Evolutionary conservation across 2,329 filamentous ascomycete species (phyloP).

Genomic region (Chlorencoelia australis): DNA sequence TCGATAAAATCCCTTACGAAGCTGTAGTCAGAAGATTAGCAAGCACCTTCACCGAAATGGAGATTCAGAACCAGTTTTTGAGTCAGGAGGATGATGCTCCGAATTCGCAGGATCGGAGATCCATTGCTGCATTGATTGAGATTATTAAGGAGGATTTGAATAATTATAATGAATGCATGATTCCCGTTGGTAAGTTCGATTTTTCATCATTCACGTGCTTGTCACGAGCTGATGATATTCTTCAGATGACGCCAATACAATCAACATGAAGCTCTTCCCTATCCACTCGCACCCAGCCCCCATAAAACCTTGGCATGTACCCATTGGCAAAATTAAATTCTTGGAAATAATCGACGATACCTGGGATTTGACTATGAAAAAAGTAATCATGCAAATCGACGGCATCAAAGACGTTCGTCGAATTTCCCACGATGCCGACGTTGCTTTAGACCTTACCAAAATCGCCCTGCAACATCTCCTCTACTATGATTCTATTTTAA

Average conservation of each 20-base stretch:
- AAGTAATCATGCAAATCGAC: constrained; percentile 79
- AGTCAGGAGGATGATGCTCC: constrained; percentile 35
- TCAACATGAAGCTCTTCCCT: constrained; percentile 94
- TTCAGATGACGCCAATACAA: constrained; percentile 79
- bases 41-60: constrained; percentile 75
- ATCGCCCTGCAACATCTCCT: constrained; percentile 81
- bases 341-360: constrained; percentile 53
- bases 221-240: too few species aligned
- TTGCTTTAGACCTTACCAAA: constrained; percentile 76
- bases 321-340: constrained; percentile 62
- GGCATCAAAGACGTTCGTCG: constrained; percentile 82
- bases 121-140: constrained; percentile 76
- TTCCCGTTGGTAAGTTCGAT: constrained; percentile 65
- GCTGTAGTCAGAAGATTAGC: constrained; percentile 80
- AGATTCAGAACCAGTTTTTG: constrained; percentile 82
- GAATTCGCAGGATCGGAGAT: constrained; percentile 42
- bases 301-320: constrained; percentile 84
- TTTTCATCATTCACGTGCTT: neutral
- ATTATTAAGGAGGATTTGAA: constrained; percentile 80
- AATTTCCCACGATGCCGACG: constrained; percentile 76
- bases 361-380: constrained; percentile 67
- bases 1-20: constrained; percentile 70
- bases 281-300: constrained; percentile 66
- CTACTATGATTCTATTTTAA: constrained; percentile 82
- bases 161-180: constrained; percentile 97